Evolutionary conservation across 176 grass and related monocot genomes (phyloP).

Genomic region (Microstegium vimineum): DNA sequence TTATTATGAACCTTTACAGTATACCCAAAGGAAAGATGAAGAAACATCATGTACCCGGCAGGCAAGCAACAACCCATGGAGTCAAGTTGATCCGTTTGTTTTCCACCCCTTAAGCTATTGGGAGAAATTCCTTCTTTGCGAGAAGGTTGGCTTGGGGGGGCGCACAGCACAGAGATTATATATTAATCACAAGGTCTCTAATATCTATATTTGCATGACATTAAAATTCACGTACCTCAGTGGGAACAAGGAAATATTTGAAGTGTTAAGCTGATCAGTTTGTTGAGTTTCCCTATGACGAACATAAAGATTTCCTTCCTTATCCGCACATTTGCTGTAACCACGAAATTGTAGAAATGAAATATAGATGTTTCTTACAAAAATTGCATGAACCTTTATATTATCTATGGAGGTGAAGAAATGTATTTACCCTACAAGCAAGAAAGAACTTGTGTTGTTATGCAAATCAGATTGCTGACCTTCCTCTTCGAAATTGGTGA

Average conservation of each 20-base stretch:
- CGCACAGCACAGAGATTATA: not conserved
- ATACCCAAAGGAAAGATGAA: not conserved
- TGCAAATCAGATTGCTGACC: not conserved
- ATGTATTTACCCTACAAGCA: not conserved
- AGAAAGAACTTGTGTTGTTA: not conserved
- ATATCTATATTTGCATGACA: not conserved
- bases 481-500: not conserved
- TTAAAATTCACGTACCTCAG: not conserved
- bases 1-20: not conserved
- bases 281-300: not conserved
- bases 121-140: not conserved
- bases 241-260: not conserved
- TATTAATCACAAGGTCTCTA: not conserved
- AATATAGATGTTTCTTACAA: not conserved
- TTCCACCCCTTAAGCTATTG: not conserved
- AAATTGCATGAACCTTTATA: not conserved
- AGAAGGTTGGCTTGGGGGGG: not conserved
- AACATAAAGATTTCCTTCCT: not conserved
- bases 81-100: not conserved
- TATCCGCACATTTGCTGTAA: conserved; percentile 11
- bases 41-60: not conserved
- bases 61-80: not conserved
- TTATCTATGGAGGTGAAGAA: not conserved
- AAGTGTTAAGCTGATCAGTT: not conserved
- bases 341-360: not conserved